Base-by-base conservation (phyloP, 805 yeast genomes). In the Metschnikowia lachancei region DNA sequence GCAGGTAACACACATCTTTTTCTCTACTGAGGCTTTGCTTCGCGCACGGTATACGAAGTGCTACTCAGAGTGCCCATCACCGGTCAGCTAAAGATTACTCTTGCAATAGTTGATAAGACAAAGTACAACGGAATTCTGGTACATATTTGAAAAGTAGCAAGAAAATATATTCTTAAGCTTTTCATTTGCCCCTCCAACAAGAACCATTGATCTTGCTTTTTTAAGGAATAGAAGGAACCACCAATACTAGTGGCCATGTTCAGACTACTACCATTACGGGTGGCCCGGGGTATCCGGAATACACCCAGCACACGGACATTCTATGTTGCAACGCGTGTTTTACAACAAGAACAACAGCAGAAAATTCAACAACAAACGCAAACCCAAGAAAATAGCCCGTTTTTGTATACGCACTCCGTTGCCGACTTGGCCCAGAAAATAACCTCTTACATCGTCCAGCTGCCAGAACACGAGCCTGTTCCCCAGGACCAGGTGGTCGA, bases 351-450 rank as follows among this genome's bases (percentile, higher is more conserved):
- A 22, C 24, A 22, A 4, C 4, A 22, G 24, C 24, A 22, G 8
- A 22, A 22, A 22, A n/a, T n/a, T n/a, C n/a, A n/a, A n/a, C n/a
- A 4, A 22, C 8, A 22, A 22, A 22, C 24, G 8, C 24, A 22
- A 22, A 22, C 24, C 8, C 24, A 22, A 22, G 24, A 4, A 20
- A 8, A 22, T 3, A 37, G 45, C 45, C 47, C 52, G 28, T 55
- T 50, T 33, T 40, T 43, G 17, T 56, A 53, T 43, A 36, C 51
- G 29, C 36, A 43, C 16, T 47, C 39, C 16, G 55, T 41, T 28
- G 16, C 45, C n/a, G 52, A 54, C 4, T 46, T 58, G 43, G 33
- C 41, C 7, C 19, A 35, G 16, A 49, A 43, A 34, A 49, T 57
- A 40, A 48, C 51, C 31, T 20, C 28, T 14, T 19, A 36, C 24